Evolutionary conservation across 371 early-diverging fungal species (phyloP), one percentile per base, ranked within the genome.

Genomic region (Dichotomocladium elegans): DNA sequence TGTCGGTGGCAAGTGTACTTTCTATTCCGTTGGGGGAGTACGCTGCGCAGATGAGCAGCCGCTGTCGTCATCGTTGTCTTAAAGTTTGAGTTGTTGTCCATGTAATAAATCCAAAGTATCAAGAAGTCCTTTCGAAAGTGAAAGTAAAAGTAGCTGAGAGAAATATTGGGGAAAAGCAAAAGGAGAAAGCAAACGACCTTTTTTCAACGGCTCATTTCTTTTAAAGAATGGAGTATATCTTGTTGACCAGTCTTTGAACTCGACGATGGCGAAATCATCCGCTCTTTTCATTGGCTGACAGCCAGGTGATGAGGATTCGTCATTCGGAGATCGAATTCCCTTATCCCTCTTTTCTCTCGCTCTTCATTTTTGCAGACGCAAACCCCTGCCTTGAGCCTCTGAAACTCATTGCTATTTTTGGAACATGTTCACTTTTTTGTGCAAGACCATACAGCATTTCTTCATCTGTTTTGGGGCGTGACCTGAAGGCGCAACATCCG

Each of bases 1-100:
- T 31, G 76, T 72, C 26, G 81, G 85, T 55, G 89, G 90, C 19
- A 72, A 80, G 41, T 86, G 86, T 43, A 68, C 82, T 21, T 90
- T 88, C 60, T 88, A 81, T 61, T 86, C 87, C 21, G 60, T 79
- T 26, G 56, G 66, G 30, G 90, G 90, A 22, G 8, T 5, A n/a
- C 53, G 44, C 17, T 53, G 53, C 29, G 24, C 25, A 25, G 30
- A 53, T 10, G 3, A 33, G n/a, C 17, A 40, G 14, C 30, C 28
- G 30, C 26, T 17, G 21, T 37, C 21, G 37, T 37, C n/a, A 37
- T n/a, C n/a, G n/a, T n/a, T n/a, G n/a, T n/a, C n/a, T n/a, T n/a
- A n/a, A n/a, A n/a, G n/a, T n/a, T n/a, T n/a, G n/a, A n/a, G n/a
- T n/a, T n/a, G n/a, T n/a, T n/a, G 22, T 28, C 27, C 11, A 31